Evolutionary conservation across 768 basidiomycete species (phyloP).

Genomic region (Lyophyllum decastes): DNA sequence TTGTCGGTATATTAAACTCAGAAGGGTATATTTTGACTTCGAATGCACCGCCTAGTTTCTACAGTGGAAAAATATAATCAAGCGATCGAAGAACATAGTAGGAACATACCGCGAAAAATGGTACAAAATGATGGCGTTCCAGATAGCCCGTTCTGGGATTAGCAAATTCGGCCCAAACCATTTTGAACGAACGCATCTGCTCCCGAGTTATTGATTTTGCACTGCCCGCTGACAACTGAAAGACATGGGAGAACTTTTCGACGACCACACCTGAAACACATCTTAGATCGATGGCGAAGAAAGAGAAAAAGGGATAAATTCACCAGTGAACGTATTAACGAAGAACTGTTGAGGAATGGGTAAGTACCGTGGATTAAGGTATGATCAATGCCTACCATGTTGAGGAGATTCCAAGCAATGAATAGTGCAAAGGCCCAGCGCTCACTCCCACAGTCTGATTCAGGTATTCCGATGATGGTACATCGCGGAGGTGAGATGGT

Average conservation of each 20-base stretch:
- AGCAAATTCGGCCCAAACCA: conserved; percentile 87
- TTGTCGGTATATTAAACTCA: conserved; percentile 61
- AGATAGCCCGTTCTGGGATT: conserved; percentile 79
- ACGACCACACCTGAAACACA: conserved; percentile 76
- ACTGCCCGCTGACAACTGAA: conserved; percentile 82
- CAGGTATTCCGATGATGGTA: conserved; percentile 62
- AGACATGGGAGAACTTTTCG: conserved; percentile 94
- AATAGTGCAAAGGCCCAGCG: conserved; percentile 85
- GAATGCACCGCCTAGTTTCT: conserved; percentile 87
- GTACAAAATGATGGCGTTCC: conserved; percentile 65
- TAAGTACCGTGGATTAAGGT: no score
- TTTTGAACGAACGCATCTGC: conserved; percentile 94
- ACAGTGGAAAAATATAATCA: not conserved
- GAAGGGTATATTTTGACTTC: conserved; percentile 84
- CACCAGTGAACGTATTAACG: conserved; percentile 93
- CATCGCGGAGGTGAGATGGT: conserved; percentile 79
- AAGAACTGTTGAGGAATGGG: conserved; percentile 65
- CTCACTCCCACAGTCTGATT: conserved; percentile 87
- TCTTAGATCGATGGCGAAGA: not conserved
- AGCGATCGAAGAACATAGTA: not conserved
- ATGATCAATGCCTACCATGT: conserved; percentile 64
- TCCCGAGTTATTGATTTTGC: conserved; percentile 82
- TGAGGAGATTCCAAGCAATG: conserved; percentile 93
- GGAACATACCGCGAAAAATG: conserved; percentile 79
- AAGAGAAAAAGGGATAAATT: conserved; percentile 5